These are phyloP conservation scores for Fusarium domesticum DNA, from an alignment of 2,329 filamentous ascomycete species.

Conservation along the genomic window DNA sequence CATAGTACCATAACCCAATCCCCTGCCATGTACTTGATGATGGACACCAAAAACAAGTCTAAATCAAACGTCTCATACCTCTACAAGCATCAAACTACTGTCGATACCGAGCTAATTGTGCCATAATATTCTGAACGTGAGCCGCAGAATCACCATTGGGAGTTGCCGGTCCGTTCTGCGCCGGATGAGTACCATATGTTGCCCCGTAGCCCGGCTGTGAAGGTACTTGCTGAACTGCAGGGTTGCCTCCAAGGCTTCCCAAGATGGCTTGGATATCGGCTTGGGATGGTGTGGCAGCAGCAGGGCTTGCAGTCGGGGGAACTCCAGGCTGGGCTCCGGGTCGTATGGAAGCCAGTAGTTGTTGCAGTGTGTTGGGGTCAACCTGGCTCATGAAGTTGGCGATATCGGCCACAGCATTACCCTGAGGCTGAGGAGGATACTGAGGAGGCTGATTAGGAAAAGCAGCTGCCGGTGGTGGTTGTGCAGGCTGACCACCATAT, in stretches of 20 bases:
- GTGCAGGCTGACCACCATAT: conserved; percentile 33
- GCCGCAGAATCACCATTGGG: conserved; percentile 41
- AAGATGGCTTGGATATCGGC: conserved; percentile 49
- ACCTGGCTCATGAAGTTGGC: conserved; percentile 64
- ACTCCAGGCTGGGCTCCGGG: conserved; percentile 18
- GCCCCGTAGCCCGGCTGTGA: conserved; percentile 29
- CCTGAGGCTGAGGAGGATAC: conserved; percentile 34
- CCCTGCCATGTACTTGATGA: neutral
- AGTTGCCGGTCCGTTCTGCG: conserved; percentile 28
- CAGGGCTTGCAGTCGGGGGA: conserved; percentile 20
- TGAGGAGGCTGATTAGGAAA: conserved; percentile 29
- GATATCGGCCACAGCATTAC: conserved; percentile 48
- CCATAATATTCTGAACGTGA: conserved; percentile 71
- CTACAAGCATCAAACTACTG: conserved; percentile 46
- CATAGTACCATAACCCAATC: too few relatives aligned
- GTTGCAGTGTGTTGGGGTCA: conserved; percentile 68
- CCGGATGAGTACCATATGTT: conserved; percentile 32
- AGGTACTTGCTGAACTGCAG: conserved; percentile 21
- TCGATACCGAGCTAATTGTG: conserved; percentile 64
- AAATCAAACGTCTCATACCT: too few relatives aligned
- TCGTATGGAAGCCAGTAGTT: conserved; percentile 60
- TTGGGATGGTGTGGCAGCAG: conserved; percentile 30
- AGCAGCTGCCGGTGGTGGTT: conserved; percentile 28
- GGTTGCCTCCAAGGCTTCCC: conserved; percentile 36
- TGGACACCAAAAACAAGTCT: too few relatives aligned